Evolutionary conservation across 352 stramenopile genomes (phyloP).

Genomic region (Globisporangium heterothallicum): DNA sequence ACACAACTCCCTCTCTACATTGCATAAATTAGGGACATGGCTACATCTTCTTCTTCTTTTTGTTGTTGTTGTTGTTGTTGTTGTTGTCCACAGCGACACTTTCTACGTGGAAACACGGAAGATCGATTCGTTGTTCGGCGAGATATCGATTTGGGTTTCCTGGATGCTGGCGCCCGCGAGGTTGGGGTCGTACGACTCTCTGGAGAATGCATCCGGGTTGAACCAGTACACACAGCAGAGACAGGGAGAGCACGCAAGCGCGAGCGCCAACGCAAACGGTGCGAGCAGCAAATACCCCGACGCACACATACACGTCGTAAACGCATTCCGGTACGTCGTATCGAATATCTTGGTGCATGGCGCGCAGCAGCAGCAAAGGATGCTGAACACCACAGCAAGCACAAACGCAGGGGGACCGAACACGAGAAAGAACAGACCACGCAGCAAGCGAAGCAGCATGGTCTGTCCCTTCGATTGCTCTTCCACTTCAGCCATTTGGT

Average conservation of each 20-base stretch:
- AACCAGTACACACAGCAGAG: slow-evolving; percentile 15
- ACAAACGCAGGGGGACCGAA: slow-evolving; percentile 60
- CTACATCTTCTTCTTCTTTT: slow-evolving; percentile 3
- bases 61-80: slow-evolving; percentile 1
- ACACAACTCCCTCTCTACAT: too few species aligned
- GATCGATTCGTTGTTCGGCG: slow-evolving; percentile 13
- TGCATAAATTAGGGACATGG: slow-evolving; percentile 5
- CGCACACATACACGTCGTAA: slow-evolving; percentile 60
- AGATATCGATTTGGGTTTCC: slow-evolving; percentile 10
- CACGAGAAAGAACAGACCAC: slow-evolving; percentile 53
- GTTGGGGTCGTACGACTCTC: neutral
- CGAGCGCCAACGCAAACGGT: slow-evolving; percentile 28
- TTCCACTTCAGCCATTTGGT: slow-evolving; percentile 65
- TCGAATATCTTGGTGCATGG: slow-evolving; percentile 43
- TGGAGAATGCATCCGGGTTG: slow-evolving; percentile 8
- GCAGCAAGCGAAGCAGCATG: slow-evolving; percentile 27
- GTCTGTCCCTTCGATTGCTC: slow-evolving; percentile 34
- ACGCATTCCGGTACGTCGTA: slow-evolving; percentile 46
- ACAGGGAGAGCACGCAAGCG: slow-evolving; percentile 15
- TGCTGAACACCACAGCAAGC: slow-evolving; percentile 43
- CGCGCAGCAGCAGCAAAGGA: slow-evolving; percentile 62
- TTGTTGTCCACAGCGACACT: neutral
- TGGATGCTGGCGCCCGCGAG: slow-evolving; percentile 12
- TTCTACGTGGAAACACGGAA: slow-evolving; percentile 10
- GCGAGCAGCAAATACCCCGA: slow-evolving; percentile 50